Percentiles rank a stretch among this genome's conserved stretches.
These are phyloP conservation scores for Xylaria hypoxylon DNA, from an alignment of 2,329 filamentous ascomycete species.

Conservation along the genomic window DNA sequence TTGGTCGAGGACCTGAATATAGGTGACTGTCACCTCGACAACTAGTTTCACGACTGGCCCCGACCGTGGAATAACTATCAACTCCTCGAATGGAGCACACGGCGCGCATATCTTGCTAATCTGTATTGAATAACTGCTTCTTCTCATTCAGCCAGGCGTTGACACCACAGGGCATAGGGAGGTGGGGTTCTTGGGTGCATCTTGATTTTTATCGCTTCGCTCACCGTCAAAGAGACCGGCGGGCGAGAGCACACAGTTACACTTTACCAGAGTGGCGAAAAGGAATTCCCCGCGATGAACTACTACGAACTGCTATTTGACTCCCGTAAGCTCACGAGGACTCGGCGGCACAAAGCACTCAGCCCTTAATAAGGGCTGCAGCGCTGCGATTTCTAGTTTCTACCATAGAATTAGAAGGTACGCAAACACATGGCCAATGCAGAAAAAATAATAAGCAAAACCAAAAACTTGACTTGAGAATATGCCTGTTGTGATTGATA, in stretches of 20 bases:
- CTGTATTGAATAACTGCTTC: conserved; percentile 46
- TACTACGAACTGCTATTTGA: conserved; percentile 13
- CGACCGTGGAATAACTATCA: background rate
- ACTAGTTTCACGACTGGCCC: background rate
- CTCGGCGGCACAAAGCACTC: conserved; percentile 4
- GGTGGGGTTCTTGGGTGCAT: conserved; percentile 41
- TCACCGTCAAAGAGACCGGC: conserved; percentile 10
- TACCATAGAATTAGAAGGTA: conserved; percentile 28
- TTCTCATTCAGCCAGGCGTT: conserved; percentile 49
- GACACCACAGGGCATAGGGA: conserved; percentile 44
- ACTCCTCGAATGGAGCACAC: conserved; percentile 5
- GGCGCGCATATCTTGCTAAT: conserved; percentile 33
- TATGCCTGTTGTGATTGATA: background rate
- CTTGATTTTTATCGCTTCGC: conserved; percentile 34
- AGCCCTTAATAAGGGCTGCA: conserved; percentile 4
- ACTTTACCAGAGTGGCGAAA: conserved; percentile 14
- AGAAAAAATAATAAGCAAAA: conserved; percentile 35
- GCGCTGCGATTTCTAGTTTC: conserved; percentile 27
- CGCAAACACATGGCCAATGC: conserved; percentile 16
- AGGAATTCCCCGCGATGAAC: conserved; percentile 19
- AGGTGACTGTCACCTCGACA: conserved; percentile 7
- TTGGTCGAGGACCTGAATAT: background rate
- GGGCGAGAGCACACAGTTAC: conserved; percentile 19
- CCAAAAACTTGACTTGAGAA: background rate
- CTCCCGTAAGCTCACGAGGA: background rate